A percentile compares a stretch with the other conserved stretches of the same genome.
These are phyloP conservation scores for Orbilia oligospora DNA, from an alignment of 2,329 filamentous ascomycete species.

Conservation along the genomic window DNA sequence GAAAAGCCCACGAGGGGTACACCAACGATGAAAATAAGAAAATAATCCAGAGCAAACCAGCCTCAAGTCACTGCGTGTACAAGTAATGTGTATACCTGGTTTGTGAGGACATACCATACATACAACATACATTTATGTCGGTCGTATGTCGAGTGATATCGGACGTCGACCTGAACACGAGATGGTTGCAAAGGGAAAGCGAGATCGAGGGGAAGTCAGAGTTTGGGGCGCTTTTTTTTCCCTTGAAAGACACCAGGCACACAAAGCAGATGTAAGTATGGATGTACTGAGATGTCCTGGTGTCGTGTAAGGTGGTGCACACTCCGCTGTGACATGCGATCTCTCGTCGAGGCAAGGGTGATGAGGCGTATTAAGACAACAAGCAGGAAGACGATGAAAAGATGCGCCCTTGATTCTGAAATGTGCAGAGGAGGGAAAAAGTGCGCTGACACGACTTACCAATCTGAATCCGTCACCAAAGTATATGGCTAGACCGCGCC, in stretches of 20 bases:
- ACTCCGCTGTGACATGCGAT: conserved; percentile 50
- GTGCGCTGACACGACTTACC: conserved; percentile 54
- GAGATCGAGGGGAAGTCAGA: conserved; percentile 6
- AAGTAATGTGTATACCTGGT: conserved; percentile 43
- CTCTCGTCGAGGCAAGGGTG: conserved; percentile 58
- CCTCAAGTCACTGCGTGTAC: conserved; percentile 58
- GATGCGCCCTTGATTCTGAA: conserved; percentile 56
- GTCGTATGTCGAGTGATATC: conserved; percentile 19
- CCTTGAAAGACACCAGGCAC: neutral
- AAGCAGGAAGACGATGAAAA: conserved; percentile 27
- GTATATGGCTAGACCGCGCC: conserved; percentile 35
- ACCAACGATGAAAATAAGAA: conserved; percentile 37
- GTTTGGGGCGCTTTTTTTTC: conserved; percentile 2
- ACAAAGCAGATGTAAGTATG: conserved; percentile 14
- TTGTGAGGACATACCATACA: conserved; percentile 36
- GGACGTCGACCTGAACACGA: conserved; percentile 18
- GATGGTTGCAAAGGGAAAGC: conserved; percentile 18
- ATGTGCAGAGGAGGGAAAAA: conserved; percentile 28
- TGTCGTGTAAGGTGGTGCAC: conserved; percentile 47
- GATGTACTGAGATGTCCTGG: conserved; percentile 13
- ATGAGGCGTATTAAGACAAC: conserved; percentile 56
- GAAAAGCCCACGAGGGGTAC: conserved; percentile 58
- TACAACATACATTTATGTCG: conserved; percentile 11
- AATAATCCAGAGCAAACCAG: conserved; percentile 47
- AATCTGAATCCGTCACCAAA: conserved; percentile 23